phyloP scores from a whole-genome alignment of 2,329 filamentous ascomycete genomes.

The Colletotrichum incanum region DNA sequence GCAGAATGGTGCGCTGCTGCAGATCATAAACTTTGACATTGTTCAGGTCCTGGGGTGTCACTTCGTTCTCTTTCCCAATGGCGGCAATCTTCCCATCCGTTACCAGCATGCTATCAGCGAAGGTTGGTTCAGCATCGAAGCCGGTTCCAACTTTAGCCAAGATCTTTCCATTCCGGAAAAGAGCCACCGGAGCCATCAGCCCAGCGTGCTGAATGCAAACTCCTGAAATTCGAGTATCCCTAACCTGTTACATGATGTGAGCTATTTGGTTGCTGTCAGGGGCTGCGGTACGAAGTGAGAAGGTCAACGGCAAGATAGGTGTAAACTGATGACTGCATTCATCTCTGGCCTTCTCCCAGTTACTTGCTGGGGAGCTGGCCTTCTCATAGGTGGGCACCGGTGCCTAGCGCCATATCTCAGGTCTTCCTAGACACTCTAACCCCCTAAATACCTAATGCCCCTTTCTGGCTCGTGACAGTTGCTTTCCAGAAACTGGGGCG shows the following conservation, averaged over 20 bases:
- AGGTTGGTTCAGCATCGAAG: constrained; percentile 43
- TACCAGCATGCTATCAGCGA: constrained; percentile 29
- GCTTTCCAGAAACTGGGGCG: neutral
- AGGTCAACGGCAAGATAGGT: no score
- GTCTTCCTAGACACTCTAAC: no score
- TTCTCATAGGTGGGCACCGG: no score
- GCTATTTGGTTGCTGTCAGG: neutral
- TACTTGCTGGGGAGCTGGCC: no score
- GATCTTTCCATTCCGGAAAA: constrained; percentile 52
- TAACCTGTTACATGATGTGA: neutral
- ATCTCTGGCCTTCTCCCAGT: no score
- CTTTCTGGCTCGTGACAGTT: no score
- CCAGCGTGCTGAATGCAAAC: no score
- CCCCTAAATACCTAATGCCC: no score
- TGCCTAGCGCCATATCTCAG: no score
- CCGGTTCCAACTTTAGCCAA: constrained; percentile 47
- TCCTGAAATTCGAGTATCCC: no score
- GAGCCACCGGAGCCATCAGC: constrained; percentile 7
- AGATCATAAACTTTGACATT: constrained; percentile 12
- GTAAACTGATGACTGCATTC: no score
- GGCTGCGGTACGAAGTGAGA: no score
- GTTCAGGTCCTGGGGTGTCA: neutral
- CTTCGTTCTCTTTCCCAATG: constrained; percentile 11
- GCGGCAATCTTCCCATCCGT: constrained; percentile 16
- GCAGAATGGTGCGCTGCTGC: constrained; percentile 46